Percentiles rank a stretch among this genome's conserved stretches.
Evolutionary conservation across 225 moss, liverwort and hornwort species (phyloP).

Genomic region (Takakia lepidozioides): DNA sequence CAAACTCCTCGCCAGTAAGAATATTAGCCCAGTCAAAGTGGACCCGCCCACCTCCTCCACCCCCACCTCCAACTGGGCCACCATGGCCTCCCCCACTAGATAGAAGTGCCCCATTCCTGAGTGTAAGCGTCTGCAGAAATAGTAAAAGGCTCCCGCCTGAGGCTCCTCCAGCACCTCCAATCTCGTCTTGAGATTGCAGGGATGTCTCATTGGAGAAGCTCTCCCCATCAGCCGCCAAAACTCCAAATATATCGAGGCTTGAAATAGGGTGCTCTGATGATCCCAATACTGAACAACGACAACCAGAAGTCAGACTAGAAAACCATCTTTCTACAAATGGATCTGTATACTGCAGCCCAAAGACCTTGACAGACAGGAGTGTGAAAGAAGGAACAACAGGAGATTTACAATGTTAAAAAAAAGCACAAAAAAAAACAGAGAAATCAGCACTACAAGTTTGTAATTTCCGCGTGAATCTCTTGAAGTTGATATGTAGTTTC

Average conservation of each 20-base stretch:
- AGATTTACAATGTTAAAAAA: too few species aligned
- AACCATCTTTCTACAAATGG: too few species aligned
- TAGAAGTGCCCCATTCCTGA: conserved; percentile 70
- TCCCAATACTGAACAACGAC: conserved; percentile 95
- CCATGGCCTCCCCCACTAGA: conserved; percentile 83
- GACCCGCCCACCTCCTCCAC: conserved; percentile 86
- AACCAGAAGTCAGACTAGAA: too few species aligned
- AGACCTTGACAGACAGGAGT: too few species aligned
- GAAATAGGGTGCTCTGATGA: conserved; percentile 81
- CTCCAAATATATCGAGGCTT: conserved; percentile 73
- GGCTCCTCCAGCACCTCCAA: conserved; percentile 89
- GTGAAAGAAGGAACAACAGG: too few species aligned
- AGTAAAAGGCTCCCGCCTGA: conserved; percentile 91
- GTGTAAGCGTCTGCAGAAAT: conserved; percentile 74
- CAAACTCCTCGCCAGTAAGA: conserved; percentile 75
- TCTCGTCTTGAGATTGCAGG: conserved; percentile 10
- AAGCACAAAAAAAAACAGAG: too few species aligned
- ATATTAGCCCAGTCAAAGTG: conserved; percentile 99
- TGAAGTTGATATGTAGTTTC: too few species aligned
- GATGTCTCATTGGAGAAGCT: conserved; percentile 31
- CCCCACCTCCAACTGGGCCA: conserved; percentile 76
- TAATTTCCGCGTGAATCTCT: too few species aligned
- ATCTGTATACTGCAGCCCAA: too few species aligned
- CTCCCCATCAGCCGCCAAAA: conserved; percentile 75
- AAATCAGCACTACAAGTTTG: too few species aligned